Base-by-base conservation (phyloP, 495 filamentous ascomycete species). In the Aspergillus funiculosus region DNA sequence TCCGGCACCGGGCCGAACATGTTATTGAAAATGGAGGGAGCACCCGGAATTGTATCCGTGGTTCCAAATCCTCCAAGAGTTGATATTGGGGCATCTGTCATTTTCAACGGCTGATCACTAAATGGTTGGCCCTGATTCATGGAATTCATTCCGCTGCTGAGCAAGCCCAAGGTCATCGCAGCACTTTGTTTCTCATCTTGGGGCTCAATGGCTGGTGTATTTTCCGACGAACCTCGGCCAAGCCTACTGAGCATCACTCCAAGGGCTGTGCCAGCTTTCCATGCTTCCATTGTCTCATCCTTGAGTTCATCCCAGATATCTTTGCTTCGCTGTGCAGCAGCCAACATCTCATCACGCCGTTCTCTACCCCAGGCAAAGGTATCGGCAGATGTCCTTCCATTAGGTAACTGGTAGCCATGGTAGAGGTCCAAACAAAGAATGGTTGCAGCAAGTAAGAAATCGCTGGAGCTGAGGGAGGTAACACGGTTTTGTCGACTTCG, bases 381-480 rank as follows among this genome's bases (percentile, higher is more conserved):
- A 52, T 82, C 77, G 13, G 64, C 66, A n/a, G 75, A 68, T 42
- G 63, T 50, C 45, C 64, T 60, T 22, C 63, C 54, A n/a, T 58
- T 54, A 30, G 68, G 67, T 13, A 67, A 38, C 40, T 61, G 62
- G 29, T 61, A 45, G 9, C 59, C 58, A 22, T 72, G 65, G 36
- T 71, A 63, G n/a, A 97, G 75, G 53, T 97, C 90, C n/a, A 95
- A 73, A 51, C 80, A 80, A 15, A 95, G 74, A 35, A 95, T 81
- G 75, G 94, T 95, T 6, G 85, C 88, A 7, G 89, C 88, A 17
- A 95, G 81, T 6, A 96, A 67, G 62, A 92, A 95, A 53, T 99
- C 94, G 38, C 77, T 74, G 28, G 82, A 85, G 18, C 83, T 87
- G 5, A 95, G 77, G 1, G 85, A 82, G 11, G 79, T 86, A 41